These are phyloP conservation scores for Hibiscus tridactylites DNA, from an alignment of 345 rosid species.

Conservation along the genomic window DNA sequence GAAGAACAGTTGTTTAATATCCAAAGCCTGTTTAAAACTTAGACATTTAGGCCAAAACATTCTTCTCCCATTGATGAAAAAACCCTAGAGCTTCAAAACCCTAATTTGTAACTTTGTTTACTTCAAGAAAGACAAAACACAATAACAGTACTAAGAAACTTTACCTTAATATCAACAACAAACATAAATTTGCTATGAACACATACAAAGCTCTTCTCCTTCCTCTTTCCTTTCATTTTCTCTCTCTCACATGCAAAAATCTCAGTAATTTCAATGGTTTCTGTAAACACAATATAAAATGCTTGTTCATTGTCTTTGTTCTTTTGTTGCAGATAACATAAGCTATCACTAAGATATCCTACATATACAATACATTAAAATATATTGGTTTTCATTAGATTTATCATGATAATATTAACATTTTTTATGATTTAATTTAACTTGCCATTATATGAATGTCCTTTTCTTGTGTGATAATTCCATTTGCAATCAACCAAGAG, in stretches of 20 bases:
- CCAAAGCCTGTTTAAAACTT: too few relatives aligned
- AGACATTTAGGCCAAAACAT: conserved; percentile 1
- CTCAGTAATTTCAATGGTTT: neutral
- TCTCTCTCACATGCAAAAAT: neutral
- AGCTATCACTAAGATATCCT: conserved; percentile 8
- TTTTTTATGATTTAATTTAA: neutral
- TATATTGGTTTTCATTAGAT: conserved; percentile 10
- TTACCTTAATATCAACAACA: conserved; percentile 19
- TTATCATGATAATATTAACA: neutral
- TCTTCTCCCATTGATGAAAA: neutral
- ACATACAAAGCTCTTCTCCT: neutral
- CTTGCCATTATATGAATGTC: conserved; percentile 18
- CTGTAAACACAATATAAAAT: conserved; percentile 4
- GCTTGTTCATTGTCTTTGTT: conserved; percentile 18
- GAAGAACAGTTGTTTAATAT: neutral
- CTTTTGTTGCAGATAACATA: conserved; percentile 4
- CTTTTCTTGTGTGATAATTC: conserved; percentile 18
- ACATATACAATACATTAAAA: neutral
- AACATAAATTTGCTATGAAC: conserved; percentile 1
- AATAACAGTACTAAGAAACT: conserved; percentile 10
- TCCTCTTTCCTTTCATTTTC: neutral
- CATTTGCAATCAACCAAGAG: conserved; percentile 16
- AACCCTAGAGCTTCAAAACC: conserved; percentile 43
- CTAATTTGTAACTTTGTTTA: conserved; percentile 24
- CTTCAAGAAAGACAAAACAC: conserved; percentile 6